These are phyloP conservation scores for Hyparrhenia diplandra DNA, from an alignment of 176 grass and related monocot species.

Conservation along the genomic window DNA sequence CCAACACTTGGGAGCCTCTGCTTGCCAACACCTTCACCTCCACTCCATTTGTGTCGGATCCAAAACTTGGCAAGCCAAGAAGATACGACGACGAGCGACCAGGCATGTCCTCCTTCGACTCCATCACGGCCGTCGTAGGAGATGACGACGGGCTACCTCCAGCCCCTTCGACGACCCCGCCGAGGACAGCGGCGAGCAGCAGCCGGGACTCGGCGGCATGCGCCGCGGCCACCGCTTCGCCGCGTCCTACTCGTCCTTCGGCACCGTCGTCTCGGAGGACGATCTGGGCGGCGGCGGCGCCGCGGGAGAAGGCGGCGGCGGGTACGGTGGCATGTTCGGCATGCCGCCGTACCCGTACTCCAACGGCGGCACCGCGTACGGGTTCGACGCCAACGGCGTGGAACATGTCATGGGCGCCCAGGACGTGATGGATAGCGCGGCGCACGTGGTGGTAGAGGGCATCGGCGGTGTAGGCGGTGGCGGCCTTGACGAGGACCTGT, in stretches of 20 bases:
- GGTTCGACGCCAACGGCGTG: slow-evolving; percentile 29
- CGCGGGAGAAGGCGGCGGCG: neutral
- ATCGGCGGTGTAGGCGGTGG: neutral
- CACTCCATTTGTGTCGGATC: slow-evolving; percentile 29
- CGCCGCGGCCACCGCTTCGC: slow-evolving; percentile 37
- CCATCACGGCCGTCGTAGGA: slow-evolving; percentile 27
- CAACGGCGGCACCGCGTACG: neutral
- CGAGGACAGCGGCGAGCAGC: neutral
- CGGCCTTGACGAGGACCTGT: slow-evolving; percentile 28
- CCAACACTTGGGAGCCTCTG: neutral
- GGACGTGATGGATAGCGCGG: slow-evolving; percentile 30
- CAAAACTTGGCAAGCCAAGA: neutral
- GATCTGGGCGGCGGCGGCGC: slow-evolving; percentile 13
- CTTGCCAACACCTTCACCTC: neutral
- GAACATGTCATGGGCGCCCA: slow-evolving; percentile 16
- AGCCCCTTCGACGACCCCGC: slow-evolving; percentile 1
- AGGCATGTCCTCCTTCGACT: slow-evolving; percentile 49
- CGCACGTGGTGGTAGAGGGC: neutral
- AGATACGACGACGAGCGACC: neutral
- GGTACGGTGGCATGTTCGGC: slow-evolving; percentile 13
- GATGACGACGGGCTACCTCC: slow-evolving; percentile 22
- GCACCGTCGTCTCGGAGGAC: slow-evolving; percentile 48
- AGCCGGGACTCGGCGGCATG: slow-evolving; percentile 22
- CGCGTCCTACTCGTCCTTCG: slow-evolving; percentile 51
- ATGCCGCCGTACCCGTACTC: neutral